Base-by-base conservation (phyloP, 495 filamentous ascomycete species). In the Haplographium delicatum region DNA sequence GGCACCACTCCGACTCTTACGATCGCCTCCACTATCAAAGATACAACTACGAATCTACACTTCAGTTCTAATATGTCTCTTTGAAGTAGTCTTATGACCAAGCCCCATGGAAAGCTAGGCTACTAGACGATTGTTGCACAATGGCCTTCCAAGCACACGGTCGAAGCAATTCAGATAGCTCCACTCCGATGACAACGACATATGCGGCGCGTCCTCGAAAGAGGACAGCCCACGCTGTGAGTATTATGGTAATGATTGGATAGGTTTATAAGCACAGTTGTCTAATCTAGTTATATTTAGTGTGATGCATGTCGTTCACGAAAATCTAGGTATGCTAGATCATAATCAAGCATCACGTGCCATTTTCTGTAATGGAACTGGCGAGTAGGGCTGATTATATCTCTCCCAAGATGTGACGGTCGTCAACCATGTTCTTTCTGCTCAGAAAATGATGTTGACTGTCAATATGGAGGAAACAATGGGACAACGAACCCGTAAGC, bases 401-500 rank as follows among this genome's bases (percentile, higher is more conserved):
- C 15, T 10, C 24, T 10, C 20, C 23, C 34, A 18, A 57, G 64
- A 65, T 68, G 65, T 39, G 62, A 68, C 55, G 65, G 65, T 4
- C 58, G 61, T 22, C 55, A 51, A 5, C 65, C 65, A 25, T 68
- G 65, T 35, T 55, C 51, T 3, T 54, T 53, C 20, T 68, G 65
- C 41, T 33, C 50, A 9, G 46, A 58, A 27, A 51, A 57, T 3
- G 59, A 65, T 34, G 60, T 52, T 26, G 61, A 62, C 19, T 67
- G 65, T 47, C 59, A 59, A 1, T 67, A 65, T 54, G 65, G 65
- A n/a, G n/a, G n/a, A 10, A 60, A 57, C 0, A 60, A 61, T 34
- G 57, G 60, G 7, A 59, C 45, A 13, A 46, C 8, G 1, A 33
- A 19, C 13, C 0, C 22, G 35, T 39, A 20, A 19, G 35, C 44